A percentile compares a stretch with the other conserved stretches of the same genome.
Evolutionary conservation across 2,329 filamentous ascomycete genomes (phyloP).

Genomic region (Penicillium sumatraense): DNA sequence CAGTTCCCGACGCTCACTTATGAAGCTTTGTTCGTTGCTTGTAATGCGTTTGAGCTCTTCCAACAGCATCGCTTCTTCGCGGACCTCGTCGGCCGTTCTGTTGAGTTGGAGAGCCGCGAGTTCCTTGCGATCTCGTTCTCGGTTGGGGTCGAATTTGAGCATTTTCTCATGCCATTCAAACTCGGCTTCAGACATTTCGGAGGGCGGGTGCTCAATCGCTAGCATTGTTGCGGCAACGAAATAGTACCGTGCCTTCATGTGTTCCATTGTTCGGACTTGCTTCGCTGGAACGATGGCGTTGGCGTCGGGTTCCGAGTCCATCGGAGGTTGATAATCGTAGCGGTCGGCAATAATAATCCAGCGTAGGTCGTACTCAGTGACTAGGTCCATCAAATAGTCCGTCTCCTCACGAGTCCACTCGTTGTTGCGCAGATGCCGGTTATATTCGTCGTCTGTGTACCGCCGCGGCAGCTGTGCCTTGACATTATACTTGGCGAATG

Average conservation of each 20-base stretch:
- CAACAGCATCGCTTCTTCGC: constrained; percentile 87
- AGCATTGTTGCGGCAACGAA: constrained; percentile 82
- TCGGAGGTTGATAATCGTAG: constrained; percentile 68
- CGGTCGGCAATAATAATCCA: constrained; percentile 93
- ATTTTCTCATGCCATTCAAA: constrained; percentile 83
- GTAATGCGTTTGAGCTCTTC: constrained; percentile 92
- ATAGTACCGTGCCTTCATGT: constrained; percentile 91
- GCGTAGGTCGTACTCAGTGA: constrained; percentile 78
- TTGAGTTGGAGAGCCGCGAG: constrained; percentile 80
- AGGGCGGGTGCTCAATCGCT: constrained; percentile 75
- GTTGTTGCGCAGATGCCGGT: constrained; percentile 69
- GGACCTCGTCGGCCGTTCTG: constrained; percentile 82
- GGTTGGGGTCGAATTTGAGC: constrained; percentile 79
- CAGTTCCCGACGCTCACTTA: constrained; percentile 84
- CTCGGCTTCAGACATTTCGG: constrained; percentile 85
- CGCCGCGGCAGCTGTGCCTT: constrained; percentile 71
- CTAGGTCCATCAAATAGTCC: constrained; percentile 80
- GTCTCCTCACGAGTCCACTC: constrained; percentile 95
- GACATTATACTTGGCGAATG: constrained; percentile 88
- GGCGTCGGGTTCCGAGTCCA: constrained; percentile 32
- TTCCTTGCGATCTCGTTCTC: constrained; percentile 80
- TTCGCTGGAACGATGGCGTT: constrained; percentile 43
- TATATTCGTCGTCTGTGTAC: constrained; percentile 88
- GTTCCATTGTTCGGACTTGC: constrained; percentile 75
- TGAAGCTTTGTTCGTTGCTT: constrained; percentile 80